Base-by-base conservation (phyloP, 2,329 filamentous ascomycete species). In the Paraphaeosphaeria sporulosa region DNA sequence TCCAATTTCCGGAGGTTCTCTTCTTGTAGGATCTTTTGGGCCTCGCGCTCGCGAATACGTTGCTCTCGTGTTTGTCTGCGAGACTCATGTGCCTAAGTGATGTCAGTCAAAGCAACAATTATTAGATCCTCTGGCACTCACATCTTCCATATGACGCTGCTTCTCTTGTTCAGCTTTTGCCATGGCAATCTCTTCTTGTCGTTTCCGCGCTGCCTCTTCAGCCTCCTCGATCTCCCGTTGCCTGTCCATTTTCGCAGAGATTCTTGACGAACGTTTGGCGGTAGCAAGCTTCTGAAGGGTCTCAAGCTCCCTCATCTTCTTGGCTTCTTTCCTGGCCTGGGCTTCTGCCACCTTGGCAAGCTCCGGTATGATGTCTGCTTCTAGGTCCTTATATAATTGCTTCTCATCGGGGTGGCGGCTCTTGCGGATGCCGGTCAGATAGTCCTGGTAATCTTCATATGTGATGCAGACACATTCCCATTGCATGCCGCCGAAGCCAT, bases 391-490 rank as follows among this genome's bases (percentile, higher is more conserved):
- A 61, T 89, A 86, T 15, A 99, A 78, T 7, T 89, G 81, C 76
- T 93, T 94, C 78, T 98, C 94, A 70, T 98, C 94, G 5, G 88
- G 84, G 74, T 98, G 92, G 58, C 89, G 90, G 36, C 89, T 92
- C 69, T 90, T 93, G 47, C 86, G 86, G 40, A 98, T 87, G 0
- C 85, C 86, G 6, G 86, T 83, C 56, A 97, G 77, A 60, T 97
- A 90, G 1, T 81, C 78, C 55, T 86, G 87, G 64, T 96, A 92
- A 55, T 99, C 92, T 19, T 89, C 83, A 21, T 96, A 80, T 0
- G 90, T 92, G 56, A 97, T 86, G 42, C 93, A 95, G 44, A 99
- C 73, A 71, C 94, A 97, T 75, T 97, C 93, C 94, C 95, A 99
- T 62, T 86, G 91, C 79, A 90, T 90, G 7, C 88, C 90, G 19